A percentile compares a stretch with the other conserved stretches of the same genome.
Evolutionary conservation across 2,329 filamentous ascomycete species (phyloP).

Genomic region (Westerdykella sp.): DNA sequence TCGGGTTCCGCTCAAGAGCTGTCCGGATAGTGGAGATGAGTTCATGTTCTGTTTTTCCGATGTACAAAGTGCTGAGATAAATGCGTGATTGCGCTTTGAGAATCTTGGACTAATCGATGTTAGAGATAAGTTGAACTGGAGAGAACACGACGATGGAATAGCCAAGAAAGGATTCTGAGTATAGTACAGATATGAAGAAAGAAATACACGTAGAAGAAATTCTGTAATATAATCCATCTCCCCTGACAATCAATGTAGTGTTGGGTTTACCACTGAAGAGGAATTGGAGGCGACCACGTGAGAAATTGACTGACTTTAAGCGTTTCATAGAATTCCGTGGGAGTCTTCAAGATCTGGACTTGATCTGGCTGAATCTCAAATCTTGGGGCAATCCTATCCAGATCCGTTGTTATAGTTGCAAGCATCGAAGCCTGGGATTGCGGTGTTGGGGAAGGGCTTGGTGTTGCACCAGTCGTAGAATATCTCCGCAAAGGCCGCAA

Average conservation of each 20-base stretch:
- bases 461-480: slow-evolving; percentile 27
- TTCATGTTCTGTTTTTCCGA: slow-evolving; percentile 88
- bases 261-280: too few species aligned
- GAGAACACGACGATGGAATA: too few species aligned
- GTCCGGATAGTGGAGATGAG: slow-evolving; percentile 72
- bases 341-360: slow-evolving; percentile 71
- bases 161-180: too few species aligned
- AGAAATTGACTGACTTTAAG: slow-evolving; percentile 60
- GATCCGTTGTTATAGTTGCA: slow-evolving; percentile 60
- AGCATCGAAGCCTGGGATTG: slow-evolving; percentile 50
- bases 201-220: neutral
- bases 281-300: slow-evolving; percentile 1
- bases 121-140: slow-evolving; percentile 3
- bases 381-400: slow-evolving; percentile 84
- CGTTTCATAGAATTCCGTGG: slow-evolving; percentile 83
- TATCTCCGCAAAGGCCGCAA: slow-evolving; percentile 25
- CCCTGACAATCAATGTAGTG: too few species aligned
- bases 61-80: slow-evolving; percentile 93
- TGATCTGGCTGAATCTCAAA: slow-evolving; percentile 79
- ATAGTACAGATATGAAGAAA: neutral
- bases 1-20: slow-evolving; percentile 66
- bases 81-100: slow-evolving; percentile 69
- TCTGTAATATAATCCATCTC: neutral
- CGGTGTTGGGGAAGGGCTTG: slow-evolving; percentile 22
- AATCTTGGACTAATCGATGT: slow-evolving; percentile 56